Conservation (phyloP, 1,284 basidiomycete genomes). For the Ganoderma lucidum region DNA sequence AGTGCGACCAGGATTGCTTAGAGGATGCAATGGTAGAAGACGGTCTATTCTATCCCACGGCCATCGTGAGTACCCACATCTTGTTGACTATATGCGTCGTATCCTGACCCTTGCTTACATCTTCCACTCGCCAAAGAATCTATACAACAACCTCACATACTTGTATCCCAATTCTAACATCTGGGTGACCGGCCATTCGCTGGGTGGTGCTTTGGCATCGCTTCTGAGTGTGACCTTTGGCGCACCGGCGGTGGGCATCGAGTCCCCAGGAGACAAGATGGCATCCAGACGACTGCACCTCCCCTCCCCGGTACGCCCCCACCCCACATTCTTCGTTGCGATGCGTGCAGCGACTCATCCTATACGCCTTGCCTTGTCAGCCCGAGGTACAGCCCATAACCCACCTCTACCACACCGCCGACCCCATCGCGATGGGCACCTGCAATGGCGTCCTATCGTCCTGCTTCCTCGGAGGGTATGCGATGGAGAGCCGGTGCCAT, state of each 20-base stretch:
- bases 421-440: conserved; percentile 87
- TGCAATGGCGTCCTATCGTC: conserved; percentile 81
- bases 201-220: conserved; percentile 88
- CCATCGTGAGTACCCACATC: conserved; percentile 61
- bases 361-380: conserved; percentile 43
- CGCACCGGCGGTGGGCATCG: conserved; percentile 89
- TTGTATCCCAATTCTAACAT: conserved; percentile 94
- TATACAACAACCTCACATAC: conserved; percentile 94
- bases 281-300: conserved; percentile 90
- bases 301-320: conserved; percentile 71
- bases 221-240: conserved; percentile 93
- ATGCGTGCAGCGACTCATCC: background rate
- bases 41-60: conserved; percentile 89
- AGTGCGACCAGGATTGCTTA: conserved; percentile 87
- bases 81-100: conserved; percentile 2
- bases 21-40: conserved; percentile 84
- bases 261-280: conserved; percentile 91
- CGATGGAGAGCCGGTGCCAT: conserved; percentile 87
- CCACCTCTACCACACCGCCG: conserved; percentile 88
- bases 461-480: conserved; percentile 79
- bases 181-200: conserved; percentile 92
- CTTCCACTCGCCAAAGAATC: conserved; percentile 58
- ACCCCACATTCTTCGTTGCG: background rate
- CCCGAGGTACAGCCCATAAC: conserved; percentile 79
- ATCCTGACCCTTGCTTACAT: conserved; percentile 1